phyloP scores from a whole-genome alignment of 768 basidiomycete species.

The Daedaleopsis nitida region DNA sequence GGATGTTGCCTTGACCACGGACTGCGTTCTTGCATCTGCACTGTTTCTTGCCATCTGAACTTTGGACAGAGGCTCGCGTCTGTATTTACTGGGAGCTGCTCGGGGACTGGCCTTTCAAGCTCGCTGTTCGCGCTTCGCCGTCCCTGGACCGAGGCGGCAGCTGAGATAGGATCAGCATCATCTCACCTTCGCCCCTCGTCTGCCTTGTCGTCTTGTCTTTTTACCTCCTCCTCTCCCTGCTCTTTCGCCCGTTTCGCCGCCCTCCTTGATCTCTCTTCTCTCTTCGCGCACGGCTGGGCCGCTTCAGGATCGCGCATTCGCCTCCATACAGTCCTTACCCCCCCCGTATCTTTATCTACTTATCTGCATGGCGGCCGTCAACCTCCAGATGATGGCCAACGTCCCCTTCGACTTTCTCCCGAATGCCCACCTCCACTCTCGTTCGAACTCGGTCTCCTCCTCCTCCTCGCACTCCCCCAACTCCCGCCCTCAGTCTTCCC shows the following conservation, averaged over 20 bases:
- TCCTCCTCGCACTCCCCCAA: constrained; percentile 70
- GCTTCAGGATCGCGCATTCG: constrained; percentile 36
- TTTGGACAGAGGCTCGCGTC: constrained; percentile 16
- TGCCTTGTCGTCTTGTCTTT: constrained; percentile 22
- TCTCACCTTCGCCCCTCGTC: constrained; percentile 15
- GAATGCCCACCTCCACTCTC: constrained; percentile 63
- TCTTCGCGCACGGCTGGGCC: constrained; percentile 57
- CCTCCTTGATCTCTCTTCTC: constrained; percentile 23
- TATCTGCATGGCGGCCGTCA: constrained; percentile 67
- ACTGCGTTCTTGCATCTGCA: constrained; percentile 33
- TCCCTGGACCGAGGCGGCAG: not conserved
- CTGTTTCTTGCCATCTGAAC: constrained; percentile 25
- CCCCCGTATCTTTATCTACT: constrained; percentile 25
- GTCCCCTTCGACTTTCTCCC: constrained; percentile 75
- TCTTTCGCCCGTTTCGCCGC: constrained; percentile 12
- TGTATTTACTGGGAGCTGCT: constrained; percentile 15
- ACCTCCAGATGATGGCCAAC: constrained; percentile 71
- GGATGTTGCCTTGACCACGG: constrained; percentile 57
- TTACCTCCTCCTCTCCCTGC: constrained; percentile 7
- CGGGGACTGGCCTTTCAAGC: constrained; percentile 13
- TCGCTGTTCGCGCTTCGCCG: constrained; percentile 6
- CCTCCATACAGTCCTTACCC: constrained; percentile 42
- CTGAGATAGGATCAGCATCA: constrained; percentile 25
- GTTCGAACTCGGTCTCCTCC: constrained; percentile 79
- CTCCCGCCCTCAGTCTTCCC: constrained; percentile 79